Base-by-base conservation (phyloP, 2,329 filamentous ascomycete genomes). In the Annulohypoxylon truncatum region DNA sequence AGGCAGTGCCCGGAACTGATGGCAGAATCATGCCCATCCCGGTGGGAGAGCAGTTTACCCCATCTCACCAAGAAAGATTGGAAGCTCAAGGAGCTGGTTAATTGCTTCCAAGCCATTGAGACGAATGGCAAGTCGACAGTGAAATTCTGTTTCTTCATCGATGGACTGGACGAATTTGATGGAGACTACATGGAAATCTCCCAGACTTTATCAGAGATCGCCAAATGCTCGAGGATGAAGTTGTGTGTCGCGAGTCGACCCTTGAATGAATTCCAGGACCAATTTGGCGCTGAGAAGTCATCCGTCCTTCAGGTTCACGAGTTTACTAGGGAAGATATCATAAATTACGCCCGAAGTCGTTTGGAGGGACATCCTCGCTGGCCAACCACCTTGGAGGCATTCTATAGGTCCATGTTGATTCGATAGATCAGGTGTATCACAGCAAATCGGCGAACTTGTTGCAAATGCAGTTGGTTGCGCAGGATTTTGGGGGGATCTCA, bases 71-170 rank as follows among this genome's bases (percentile, higher is more conserved):
- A 12, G 4, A 28, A 53, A 15, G 29, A 53, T 29, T 60, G 57
- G 57, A 51, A 9, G 26, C 13, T 53, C n/a, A 38, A 28, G n/a
- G 57, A 60, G 13, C 47, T 59, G 9, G 8, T 59, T 15, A 26
- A 51, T 12, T 59, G 56, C 26, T 51, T 59, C 13, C 47, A 18
- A 9, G 18, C 18, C 12, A 58, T 70, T 31, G 60, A 66, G 29
- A 46, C 28, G 20, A 61, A 61, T 29, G 24, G 33, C 7, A 54
- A 47, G 9, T 46, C 66, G 3, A 47, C 51, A 6, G 60, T 62
- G 4, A 62, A 65, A 29, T 71, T 75, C 9, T 79, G 76, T 48
- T 70, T 79, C 29, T 79, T 79, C 33, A 72, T 79, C n/a, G 77
- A 79, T 31, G 77, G 72, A 31, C 61, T 78, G 70, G 33, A 35